phyloP scores from a whole-genome alignment of 139 green algal species.

The Nannochloris sp. region DNA sequence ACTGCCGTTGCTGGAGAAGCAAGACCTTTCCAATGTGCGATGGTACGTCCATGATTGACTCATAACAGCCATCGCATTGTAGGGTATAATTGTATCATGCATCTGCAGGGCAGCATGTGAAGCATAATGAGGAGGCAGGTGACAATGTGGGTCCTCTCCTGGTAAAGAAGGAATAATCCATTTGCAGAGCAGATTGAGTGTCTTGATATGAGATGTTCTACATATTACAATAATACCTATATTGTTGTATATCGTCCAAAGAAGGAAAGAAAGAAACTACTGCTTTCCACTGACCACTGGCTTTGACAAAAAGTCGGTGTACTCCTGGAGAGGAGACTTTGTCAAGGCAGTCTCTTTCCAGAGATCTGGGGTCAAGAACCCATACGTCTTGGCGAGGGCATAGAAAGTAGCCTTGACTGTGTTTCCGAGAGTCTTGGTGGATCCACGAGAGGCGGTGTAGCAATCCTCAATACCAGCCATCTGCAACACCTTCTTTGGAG shows the following conservation, averaged over 20 bases:
- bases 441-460: constrained; percentile 91
- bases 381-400: constrained; percentile 71
- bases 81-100: background rate
- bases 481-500: constrained; percentile 98
- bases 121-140: background rate
- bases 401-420: constrained; percentile 87
- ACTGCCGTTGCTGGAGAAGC: constrained; percentile 7
- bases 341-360: constrained; percentile 91
- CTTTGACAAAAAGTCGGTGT: constrained; percentile 81
- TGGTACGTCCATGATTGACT: background rate
- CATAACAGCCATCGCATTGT: background rate
- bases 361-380: constrained; percentile 95
- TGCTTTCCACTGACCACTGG: constrained; percentile 35
- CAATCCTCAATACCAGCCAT: constrained; percentile 99
- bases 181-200: too few relatives aligned
- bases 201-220: too few relatives aligned
- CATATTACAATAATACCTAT: too few relatives aligned
- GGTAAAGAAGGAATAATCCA: background rate
- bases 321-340: constrained; percentile 76
- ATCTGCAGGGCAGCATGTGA: background rate
- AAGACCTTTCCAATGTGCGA: constrained; percentile 4
- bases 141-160: constrained; percentile 8
- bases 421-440: constrained; percentile 97
- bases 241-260: background rate
- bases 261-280: background rate